phyloP scores from a whole-genome alignment of 352 stramenopile species.

The Globisporangium irregulare region DNA sequence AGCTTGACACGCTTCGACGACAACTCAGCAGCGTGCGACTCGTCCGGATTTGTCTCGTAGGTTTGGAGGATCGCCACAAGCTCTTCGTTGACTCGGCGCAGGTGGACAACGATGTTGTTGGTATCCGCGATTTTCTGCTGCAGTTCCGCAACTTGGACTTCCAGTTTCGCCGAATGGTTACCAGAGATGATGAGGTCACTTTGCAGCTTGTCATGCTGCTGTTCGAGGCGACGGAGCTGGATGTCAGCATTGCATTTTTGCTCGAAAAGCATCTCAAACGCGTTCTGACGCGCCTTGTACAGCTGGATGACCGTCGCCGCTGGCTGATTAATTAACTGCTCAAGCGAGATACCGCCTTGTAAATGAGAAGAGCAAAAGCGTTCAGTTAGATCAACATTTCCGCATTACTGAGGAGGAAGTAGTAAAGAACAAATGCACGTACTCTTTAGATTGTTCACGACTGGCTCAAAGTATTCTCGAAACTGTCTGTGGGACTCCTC shows the following conservation, averaged over 20 bases:
- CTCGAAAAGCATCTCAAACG: slow-evolving; percentile 57
- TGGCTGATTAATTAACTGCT: slow-evolving; percentile 42
- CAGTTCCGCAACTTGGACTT: slow-evolving; percentile 42
- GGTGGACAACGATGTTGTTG: slow-evolving; percentile 37
- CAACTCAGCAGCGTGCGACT: slow-evolving; percentile 24
- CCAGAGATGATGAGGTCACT: slow-evolving; percentile 40
- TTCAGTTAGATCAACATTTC: not conserved
- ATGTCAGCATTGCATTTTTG: slow-evolving; percentile 53
- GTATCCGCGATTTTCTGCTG: slow-evolving; percentile 39
- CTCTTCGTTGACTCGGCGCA: slow-evolving; percentile 57
- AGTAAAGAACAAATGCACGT: slow-evolving; percentile 10
- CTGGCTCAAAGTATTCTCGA: slow-evolving; percentile 41
- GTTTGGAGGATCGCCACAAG: slow-evolving; percentile 61
- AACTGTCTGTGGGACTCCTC: slow-evolving; percentile 49
- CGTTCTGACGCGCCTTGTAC: slow-evolving; percentile 55
- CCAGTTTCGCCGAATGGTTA: slow-evolving; percentile 45
- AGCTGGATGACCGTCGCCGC: slow-evolving; percentile 46
- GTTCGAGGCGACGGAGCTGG: slow-evolving; percentile 43
- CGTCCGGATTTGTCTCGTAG: slow-evolving; percentile 51
- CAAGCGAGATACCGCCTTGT: slow-evolving; percentile 35
- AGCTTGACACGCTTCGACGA: slow-evolving; percentile 34
- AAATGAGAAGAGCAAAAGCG: slow-evolving; percentile 8
- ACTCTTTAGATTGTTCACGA: slow-evolving; percentile 49
- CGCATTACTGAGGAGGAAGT: not conserved
- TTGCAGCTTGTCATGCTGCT: slow-evolving; percentile 48